Percentiles rank a stretch among this genome's conserved stretches.
Conservation (phyloP, 2,329 filamentous ascomycete species). For the Colletotrichum sp. region DNA sequence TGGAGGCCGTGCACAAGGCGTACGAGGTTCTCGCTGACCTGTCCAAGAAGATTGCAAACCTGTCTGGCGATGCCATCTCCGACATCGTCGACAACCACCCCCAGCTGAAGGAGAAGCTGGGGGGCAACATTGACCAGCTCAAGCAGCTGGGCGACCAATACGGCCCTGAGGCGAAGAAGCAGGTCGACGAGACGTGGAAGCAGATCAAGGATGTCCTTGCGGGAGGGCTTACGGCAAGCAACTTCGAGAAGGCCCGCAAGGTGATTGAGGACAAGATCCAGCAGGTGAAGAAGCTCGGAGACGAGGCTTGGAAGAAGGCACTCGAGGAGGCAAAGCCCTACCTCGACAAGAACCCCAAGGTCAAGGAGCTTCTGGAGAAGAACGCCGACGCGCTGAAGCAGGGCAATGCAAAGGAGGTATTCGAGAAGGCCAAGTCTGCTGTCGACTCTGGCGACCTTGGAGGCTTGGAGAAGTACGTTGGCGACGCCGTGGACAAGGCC, state of each 20-base stretch:
- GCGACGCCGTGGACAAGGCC: conserved; percentile 58
- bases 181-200: conserved; percentile 74
- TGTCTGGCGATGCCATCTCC: conserved; percentile 66
- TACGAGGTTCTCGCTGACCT: conserved; percentile 69
- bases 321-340: conserved; percentile 74
- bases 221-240: conserved; percentile 60
- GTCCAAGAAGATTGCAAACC: conserved; percentile 60
- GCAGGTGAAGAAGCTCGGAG: conserved; percentile 69
- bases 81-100: conserved; percentile 79
- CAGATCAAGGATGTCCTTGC: conserved; percentile 69
- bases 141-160: conserved; percentile 73
- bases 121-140: conserved; percentile 70
- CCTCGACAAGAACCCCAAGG: conserved; percentile 77
- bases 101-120: conserved; percentile 73
- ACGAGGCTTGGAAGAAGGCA: conserved; percentile 75
- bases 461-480: conserved; percentile 66
- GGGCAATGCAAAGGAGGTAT: conserved; percentile 69
- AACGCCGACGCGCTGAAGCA: conserved; percentile 72
- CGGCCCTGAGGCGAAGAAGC: conserved; percentile 78
- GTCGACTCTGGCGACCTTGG: conserved; percentile 65
- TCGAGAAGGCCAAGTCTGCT: conserved; percentile 65
- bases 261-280: conserved; percentile 74
- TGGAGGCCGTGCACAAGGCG: conserved; percentile 66
- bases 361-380: conserved; percentile 75
- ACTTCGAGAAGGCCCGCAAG: conserved; percentile 60